Percentiles rank a stretch among this genome's conserved stretches.
Evolutionary conservation across 169 alveolate genomes (phyloP).

Genomic region (Plasmodium gallinaceum): DNA sequence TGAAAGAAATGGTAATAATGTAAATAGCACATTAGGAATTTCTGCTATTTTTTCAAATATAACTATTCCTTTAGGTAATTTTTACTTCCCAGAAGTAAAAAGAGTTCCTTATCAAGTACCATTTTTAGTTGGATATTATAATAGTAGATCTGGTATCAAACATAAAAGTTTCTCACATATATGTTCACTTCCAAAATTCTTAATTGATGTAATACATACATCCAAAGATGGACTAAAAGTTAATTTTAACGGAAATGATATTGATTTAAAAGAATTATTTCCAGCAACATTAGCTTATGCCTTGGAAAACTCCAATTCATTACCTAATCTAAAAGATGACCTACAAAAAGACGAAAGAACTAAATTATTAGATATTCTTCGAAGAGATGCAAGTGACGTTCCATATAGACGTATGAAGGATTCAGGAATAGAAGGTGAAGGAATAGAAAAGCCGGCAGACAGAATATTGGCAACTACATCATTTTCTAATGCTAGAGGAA

Average conservation of each 20-base stretch:
- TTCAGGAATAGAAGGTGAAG: conserved; percentile 19
- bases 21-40: conserved; percentile 10
- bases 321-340: conserved; percentile 49
- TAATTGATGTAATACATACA: conserved; percentile 57
- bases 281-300: conserved; percentile 31
- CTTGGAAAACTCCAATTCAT: not conserved
- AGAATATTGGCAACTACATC: conserved; percentile 35
- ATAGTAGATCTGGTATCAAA: conserved; percentile 24
- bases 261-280: conserved; percentile 26
- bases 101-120: conserved; percentile 62
- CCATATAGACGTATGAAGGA: conserved; percentile 26
- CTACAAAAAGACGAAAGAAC: not conserved
- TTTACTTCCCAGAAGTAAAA: conserved; percentile 33
- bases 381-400: conserved; percentile 23
- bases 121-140: conserved; percentile 52
- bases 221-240: conserved; percentile 27
- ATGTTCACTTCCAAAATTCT: conserved; percentile 51
- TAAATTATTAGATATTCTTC: conserved; percentile 4
- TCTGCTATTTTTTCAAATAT: conserved; percentile 50
- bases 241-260: conserved; percentile 34
- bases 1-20: conserved; percentile 22
- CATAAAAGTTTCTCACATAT: conserved; percentile 19
- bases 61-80: conserved; percentile 27
- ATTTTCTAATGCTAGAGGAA: conserved; percentile 20
- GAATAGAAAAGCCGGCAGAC: conserved; percentile 43